Evolutionary conservation across 2,329 filamentous ascomycete species (phyloP).

Genomic region (Colletotrichum spaethianum): DNA sequence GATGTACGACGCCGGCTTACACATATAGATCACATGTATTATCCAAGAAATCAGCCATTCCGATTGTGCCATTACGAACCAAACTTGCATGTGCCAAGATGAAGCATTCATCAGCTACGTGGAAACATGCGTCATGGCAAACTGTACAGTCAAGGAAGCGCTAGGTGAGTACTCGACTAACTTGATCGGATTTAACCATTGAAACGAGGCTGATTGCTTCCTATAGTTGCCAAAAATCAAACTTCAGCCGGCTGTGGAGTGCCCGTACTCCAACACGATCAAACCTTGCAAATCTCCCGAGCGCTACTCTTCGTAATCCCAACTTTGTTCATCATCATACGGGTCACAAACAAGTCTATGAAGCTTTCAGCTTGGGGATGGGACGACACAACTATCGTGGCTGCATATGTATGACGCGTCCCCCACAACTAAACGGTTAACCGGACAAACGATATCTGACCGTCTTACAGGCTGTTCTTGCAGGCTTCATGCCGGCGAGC

Average conservation of each 20-base stretch:
- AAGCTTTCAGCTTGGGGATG: conserved; percentile 35
- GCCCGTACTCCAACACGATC: background rate
- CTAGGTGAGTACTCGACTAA: conserved; percentile 9
- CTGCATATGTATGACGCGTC: conserved; percentile 25
- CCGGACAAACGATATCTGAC: background rate
- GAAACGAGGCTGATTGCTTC: background rate
- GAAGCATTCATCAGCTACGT: conserved; percentile 12
- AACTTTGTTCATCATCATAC: conserved; percentile 20
- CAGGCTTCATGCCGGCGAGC: conserved; percentile 9
- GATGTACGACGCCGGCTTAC: too few species aligned
- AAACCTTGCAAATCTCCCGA: conserved; percentile 8
- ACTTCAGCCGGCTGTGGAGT: conserved; percentile 26
- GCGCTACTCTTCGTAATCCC: conserved; percentile 5
- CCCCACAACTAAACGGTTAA: too few species aligned
- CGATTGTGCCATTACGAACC: conserved; percentile 19
- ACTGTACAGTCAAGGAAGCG: conserved; percentile 33
- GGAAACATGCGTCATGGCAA: conserved; percentile 26
- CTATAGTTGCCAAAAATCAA: conserved; percentile 21
- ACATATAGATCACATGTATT: conserved; percentile 17
- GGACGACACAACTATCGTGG: conserved; percentile 30
- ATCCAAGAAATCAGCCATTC: conserved; percentile 31
- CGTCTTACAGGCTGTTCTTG: background rate
- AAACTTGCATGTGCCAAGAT: conserved; percentile 35
- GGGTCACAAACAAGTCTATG: conserved; percentile 24
- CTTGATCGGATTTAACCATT: background rate